phyloP scores from a whole-genome alignment of 2,329 filamentous ascomycete genomes.

The Ascochyta koolunga region DNA sequence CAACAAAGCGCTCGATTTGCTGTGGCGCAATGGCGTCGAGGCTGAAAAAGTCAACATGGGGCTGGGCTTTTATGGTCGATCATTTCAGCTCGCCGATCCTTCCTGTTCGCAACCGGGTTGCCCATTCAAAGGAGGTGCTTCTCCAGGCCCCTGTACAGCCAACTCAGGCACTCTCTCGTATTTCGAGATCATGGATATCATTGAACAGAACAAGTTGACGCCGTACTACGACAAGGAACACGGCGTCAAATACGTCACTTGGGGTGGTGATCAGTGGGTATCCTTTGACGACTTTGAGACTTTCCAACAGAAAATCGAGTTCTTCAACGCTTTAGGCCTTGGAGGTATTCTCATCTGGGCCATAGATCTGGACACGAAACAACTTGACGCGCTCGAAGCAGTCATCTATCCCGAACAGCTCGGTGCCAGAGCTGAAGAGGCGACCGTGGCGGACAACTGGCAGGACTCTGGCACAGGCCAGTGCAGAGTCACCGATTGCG shows the following conservation, averaged over 20 bases:
- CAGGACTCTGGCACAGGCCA: too few species aligned
- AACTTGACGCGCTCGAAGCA: too few species aligned
- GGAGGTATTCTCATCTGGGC: constrained; percentile 37
- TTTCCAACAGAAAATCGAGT: constrained; percentile 43
- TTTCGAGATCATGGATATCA: background rate
- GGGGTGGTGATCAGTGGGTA: constrained; percentile 47
- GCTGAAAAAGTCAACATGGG: constrained; percentile 52
- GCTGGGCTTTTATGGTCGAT: constrained; percentile 52
- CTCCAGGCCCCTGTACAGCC: background rate
- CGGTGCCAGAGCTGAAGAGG: too few species aligned
- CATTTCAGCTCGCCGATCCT: constrained; percentile 30
- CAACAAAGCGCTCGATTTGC: constrained; percentile 53
- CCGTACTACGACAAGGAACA: constrained; percentile 19
- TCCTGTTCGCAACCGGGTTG: constrained; percentile 10
- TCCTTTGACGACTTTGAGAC: constrained; percentile 47
- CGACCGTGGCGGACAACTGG: too few species aligned
- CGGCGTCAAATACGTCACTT: constrained; percentile 40
- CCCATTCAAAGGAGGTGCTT: constrained; percentile 6
- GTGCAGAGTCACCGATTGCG: too few species aligned
- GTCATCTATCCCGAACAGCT: too few species aligned
- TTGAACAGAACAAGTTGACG: constrained; percentile 5
- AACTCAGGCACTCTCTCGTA: background rate
- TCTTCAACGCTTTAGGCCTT: constrained; percentile 37
- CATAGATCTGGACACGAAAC: background rate
- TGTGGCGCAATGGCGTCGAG: constrained; percentile 2